A percentile compares a stretch with the other conserved stretches of the same genome.
These are phyloP conservation scores for Theobroma grandiflorum DNA, from an alignment of 441 rosid species.

Conservation along the genomic window DNA sequence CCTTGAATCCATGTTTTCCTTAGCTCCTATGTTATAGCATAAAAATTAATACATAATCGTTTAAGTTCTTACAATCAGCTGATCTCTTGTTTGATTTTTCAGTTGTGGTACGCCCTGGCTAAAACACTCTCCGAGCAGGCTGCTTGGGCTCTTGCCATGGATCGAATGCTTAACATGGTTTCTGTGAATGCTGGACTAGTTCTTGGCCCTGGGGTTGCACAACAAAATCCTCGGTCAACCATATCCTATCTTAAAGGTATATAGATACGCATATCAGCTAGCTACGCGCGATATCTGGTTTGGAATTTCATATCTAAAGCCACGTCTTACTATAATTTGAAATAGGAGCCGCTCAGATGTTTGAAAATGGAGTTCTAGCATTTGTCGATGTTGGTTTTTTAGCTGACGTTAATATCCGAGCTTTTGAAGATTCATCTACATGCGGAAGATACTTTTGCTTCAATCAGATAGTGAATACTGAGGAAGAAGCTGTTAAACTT, in stretches of 20 bases:
- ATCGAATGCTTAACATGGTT: constrained; percentile 78
- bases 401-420: constrained; percentile 73
- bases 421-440: constrained; percentile 69
- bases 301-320: neutral
- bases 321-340: neutral
- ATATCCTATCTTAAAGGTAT: constrained; percentile 84
- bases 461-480: constrained; percentile 64
- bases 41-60: neutral
- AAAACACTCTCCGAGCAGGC: constrained; percentile 82
- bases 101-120: constrained; percentile 84
- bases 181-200: constrained; percentile 78
- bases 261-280: neutral
- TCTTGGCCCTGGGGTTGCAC: constrained; percentile 71
- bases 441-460: constrained; percentile 84
- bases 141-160: constrained; percentile 93
- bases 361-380: constrained; percentile 78
- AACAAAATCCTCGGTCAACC: constrained; percentile 64
- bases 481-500: constrained; percentile 68
- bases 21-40: neutral
- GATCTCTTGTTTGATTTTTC: constrained; percentile 14
- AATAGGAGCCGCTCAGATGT: constrained; percentile 85
- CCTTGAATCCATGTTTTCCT: neutral
- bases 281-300: neutral
- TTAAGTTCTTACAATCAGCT: too few relatives aligned
- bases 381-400: constrained; percentile 61